Conservation (phyloP, 2,329 filamentous ascomycete species). For the Colletotrichum phormii region DNA sequence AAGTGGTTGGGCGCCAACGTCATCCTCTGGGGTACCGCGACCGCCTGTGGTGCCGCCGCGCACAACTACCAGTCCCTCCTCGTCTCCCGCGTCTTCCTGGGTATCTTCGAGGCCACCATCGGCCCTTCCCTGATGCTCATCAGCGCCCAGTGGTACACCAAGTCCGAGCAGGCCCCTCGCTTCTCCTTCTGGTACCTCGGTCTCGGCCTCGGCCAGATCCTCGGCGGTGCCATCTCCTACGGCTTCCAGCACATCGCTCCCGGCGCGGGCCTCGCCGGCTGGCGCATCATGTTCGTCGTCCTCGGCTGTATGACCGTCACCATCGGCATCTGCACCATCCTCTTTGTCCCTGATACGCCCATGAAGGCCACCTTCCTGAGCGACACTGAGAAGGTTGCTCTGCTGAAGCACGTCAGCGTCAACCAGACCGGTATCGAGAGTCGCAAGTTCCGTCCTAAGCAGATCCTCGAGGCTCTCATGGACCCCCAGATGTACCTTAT, state of each 20-base stretch:
- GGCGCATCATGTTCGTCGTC: slow-evolving; percentile 59
- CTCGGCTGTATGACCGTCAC: slow-evolving; percentile 55
- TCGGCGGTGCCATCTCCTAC: slow-evolving; percentile 58
- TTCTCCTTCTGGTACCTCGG: slow-evolving; percentile 73
- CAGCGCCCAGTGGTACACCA: slow-evolving; percentile 69
- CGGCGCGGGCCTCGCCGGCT: slow-evolving; percentile 47
- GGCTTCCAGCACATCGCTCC: slow-evolving; percentile 65
- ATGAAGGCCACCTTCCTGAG: slow-evolving; percentile 53
- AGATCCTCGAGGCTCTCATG: slow-evolving; percentile 62
- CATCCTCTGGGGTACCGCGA: slow-evolving; percentile 68
- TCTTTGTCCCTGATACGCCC: slow-evolving; percentile 60
- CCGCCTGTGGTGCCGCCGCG: slow-evolving; percentile 64
- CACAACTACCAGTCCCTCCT: slow-evolving; percentile 65
- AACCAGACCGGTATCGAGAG: slow-evolving; percentile 70
- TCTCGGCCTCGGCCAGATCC: slow-evolving; percentile 67
- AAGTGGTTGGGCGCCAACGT: slow-evolving; percentile 72
- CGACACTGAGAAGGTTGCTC: slow-evolving; percentile 51
- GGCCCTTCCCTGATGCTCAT: slow-evolving; percentile 71
- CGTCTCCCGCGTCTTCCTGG: slow-evolving; percentile 67
- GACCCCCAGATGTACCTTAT: slow-evolving; percentile 66
- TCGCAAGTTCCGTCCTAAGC: slow-evolving; percentile 62
- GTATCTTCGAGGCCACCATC: slow-evolving; percentile 71
- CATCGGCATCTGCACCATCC: slow-evolving; percentile 51
- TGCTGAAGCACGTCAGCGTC: slow-evolving; percentile 64
- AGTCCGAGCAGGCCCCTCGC: slow-evolving; percentile 67